Conservation (phyloP, 441 rosid genomes). For the Arabidopsis lyrata region DNA sequence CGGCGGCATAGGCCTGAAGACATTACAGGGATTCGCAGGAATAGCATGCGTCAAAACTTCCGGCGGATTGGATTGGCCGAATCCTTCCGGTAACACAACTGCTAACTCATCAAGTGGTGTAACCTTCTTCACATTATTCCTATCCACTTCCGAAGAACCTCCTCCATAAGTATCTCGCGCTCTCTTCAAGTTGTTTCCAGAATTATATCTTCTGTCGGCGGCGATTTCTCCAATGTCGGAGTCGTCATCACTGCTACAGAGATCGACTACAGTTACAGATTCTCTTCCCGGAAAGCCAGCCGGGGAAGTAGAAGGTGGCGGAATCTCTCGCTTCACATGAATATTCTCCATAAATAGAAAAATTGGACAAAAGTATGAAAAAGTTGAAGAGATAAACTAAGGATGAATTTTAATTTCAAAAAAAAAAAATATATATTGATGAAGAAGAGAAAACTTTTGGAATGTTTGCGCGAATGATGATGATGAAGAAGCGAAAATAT, state of each 20-base stretch:
- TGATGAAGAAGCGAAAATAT: no score
- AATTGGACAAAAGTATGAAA: background rate
- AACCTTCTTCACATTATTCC: conserved; percentile 39
- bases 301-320: conserved; percentile 21
- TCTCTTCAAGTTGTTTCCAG: conserved; percentile 40
- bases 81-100: conserved; percentile 50
- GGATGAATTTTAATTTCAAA: no score
- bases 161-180: conserved; percentile 38
- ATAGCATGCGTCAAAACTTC: background rate
- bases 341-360: conserved; percentile 38
- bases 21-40: conserved; percentile 20
- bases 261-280: conserved; percentile 52
- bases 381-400: background rate
- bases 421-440: background rate
- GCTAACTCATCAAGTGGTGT: conserved; percentile 27
- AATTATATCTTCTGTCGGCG: background rate
- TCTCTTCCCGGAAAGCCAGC: background rate
- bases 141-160: conserved; percentile 41
- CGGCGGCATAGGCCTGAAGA: conserved; percentile 8
- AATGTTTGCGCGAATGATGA: no score
- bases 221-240: conserved; percentile 52
- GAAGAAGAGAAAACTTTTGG: background rate
- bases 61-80: conserved; percentile 35
- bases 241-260: conserved; percentile 58
- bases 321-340: conserved; percentile 52